These are phyloP conservation scores for Saccharomyces hybrid DNA, from an alignment of 1,139 yeast genomes.

Conservation along the genomic window DNA sequence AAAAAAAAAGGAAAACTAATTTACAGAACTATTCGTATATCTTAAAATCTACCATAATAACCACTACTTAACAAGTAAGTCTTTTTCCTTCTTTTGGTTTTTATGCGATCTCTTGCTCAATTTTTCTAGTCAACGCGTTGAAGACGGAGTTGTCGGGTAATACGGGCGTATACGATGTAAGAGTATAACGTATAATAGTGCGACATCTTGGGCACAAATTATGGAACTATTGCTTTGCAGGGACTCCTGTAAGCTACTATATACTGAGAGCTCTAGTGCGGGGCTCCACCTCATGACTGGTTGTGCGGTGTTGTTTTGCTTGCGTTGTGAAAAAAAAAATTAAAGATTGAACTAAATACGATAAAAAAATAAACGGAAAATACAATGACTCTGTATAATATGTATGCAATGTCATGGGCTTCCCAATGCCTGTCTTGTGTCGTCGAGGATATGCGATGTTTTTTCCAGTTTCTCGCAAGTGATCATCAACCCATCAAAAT, in stretches of 20 bases:
- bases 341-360: not conserved
- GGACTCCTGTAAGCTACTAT: not conserved
- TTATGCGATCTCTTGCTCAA: not conserved
- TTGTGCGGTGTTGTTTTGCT: not conserved
- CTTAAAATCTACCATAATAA: not conserved
- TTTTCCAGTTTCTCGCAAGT: constrained; percentile 9
- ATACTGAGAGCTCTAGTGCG: not conserved
- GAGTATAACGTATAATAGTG: not conserved
- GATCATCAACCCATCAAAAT: constrained; percentile 14
- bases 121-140: constrained; percentile 1
- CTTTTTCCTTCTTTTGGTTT: not conserved
- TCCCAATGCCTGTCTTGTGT: constrained; percentile 5
- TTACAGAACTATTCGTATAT: not conserved
- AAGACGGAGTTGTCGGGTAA: constrained; percentile 1
- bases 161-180: not conserved
- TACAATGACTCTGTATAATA: not conserved
- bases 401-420: not conserved
- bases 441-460: constrained; percentile 10
- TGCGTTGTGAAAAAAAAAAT: not conserved
- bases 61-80: not conserved
- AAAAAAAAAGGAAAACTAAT: not conserved
- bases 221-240: not conserved
- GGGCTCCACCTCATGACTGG: not conserved
- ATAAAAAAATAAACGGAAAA: not conserved
- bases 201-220: not conserved